Percentiles rank a stretch among this genome's conserved stretches.
Evolutionary conservation across 768 basidiomycete species (phyloP).

Genomic region (Clitopilus hobsonii): DNA sequence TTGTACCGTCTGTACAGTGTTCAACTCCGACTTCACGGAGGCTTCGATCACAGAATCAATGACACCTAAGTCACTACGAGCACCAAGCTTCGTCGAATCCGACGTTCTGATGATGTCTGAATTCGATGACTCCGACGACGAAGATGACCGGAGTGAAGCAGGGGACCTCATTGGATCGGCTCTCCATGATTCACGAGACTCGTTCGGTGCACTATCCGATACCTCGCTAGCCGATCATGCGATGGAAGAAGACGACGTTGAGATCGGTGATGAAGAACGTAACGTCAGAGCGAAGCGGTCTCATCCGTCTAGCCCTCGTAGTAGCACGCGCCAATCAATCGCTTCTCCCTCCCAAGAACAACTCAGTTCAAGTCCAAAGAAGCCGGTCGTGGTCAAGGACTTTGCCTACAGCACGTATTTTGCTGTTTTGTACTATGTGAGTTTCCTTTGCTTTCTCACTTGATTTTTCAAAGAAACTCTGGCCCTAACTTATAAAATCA

Average conservation of each 20-base stretch:
- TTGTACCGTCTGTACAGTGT: conserved; percentile 48
- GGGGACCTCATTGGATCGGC: neutral
- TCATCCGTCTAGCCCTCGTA: conserved; percentile 19
- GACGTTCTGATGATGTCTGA: conserved; percentile 33
- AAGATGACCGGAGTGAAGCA: conserved; percentile 19
- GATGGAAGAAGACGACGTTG: conserved; percentile 20
- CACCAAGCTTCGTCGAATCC: conserved; percentile 15
- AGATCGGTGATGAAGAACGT: conserved; percentile 10
- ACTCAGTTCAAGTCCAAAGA: conserved; percentile 8
- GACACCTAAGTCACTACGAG: conserved; percentile 18
- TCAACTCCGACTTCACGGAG: conserved; percentile 66
- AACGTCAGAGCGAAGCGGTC: conserved; percentile 18
- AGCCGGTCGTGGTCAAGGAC: conserved; percentile 42
- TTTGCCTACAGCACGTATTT: conserved; percentile 43
- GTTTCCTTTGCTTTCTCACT: conserved; percentile 13
- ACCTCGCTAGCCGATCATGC: conserved; percentile 8
- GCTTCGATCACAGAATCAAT: conserved; percentile 27
- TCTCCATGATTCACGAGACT: conserved; percentile 5
- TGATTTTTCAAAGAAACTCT: no score
- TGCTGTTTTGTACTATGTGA: conserved; percentile 69
- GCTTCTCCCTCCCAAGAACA: conserved; percentile 1
- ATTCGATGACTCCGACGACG: conserved; percentile 48
- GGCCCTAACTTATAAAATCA: no score
- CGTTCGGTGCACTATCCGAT: conserved; percentile 3
- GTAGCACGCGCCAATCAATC: conserved; percentile 1